Conservation (phyloP, 192 early-diverging fungal genomes). For the Gonapodya sp. region DNA sequence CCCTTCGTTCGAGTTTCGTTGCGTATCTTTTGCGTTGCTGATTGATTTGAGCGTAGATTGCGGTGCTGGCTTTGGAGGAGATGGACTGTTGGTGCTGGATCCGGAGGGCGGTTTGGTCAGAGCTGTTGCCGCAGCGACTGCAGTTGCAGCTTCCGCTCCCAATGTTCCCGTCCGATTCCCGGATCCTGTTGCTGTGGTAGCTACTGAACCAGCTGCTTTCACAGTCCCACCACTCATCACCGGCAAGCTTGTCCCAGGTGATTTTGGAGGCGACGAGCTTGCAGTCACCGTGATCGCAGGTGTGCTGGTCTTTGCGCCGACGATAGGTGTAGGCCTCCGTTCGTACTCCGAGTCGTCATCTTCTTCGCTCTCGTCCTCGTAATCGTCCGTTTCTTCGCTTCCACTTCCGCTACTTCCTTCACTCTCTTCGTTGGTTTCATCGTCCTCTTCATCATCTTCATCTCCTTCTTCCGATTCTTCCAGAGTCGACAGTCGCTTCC, state of each 20-base stretch:
- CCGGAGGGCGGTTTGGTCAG: background rate
- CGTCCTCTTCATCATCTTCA: background rate
- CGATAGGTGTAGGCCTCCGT: background rate
- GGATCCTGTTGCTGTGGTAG: background rate
- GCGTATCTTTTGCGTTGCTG: background rate
- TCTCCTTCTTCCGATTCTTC: background rate
- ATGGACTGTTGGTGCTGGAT: background rate
- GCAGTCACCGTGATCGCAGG: background rate
- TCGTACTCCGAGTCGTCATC: background rate
- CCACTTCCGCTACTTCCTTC: background rate
- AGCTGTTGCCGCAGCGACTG: background rate
- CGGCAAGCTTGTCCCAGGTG: too few species aligned
- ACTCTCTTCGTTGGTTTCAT: background rate
- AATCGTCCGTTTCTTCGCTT: background rate
- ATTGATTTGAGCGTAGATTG: background rate
- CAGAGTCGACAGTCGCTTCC: background rate
- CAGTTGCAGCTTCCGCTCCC: background rate
- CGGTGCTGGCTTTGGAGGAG: background rate
- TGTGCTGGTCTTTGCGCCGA: background rate
- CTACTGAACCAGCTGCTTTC: background rate
- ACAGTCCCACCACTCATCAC: too few species aligned
- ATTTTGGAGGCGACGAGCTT: too few species aligned
- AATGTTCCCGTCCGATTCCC: background rate
- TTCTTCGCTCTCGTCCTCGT: background rate
- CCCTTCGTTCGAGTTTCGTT: background rate